Evolutionary conservation across 257 asterid genomes (phyloP), one percentile per base, ranked within the genome.

Genomic region (Solanum megistacrolobum): DNA sequence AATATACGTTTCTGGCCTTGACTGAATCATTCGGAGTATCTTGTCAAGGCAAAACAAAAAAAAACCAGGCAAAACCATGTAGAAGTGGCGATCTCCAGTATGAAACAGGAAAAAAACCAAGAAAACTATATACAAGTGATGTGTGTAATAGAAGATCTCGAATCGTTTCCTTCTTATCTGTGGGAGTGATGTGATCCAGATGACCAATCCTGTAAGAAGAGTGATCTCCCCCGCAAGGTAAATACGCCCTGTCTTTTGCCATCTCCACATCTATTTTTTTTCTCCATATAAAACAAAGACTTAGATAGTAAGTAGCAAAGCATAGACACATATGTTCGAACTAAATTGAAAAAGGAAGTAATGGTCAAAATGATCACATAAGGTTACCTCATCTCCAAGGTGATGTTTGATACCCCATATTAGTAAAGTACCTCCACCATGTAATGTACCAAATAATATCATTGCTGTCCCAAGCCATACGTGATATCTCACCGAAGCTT

Each of bases 71-170:
- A 96, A 92, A 87, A 94, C 94, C 93, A 87, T 92, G 88, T 95
- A 96, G 89, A 95, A 95, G 88, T 95, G 98, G 88, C 97, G 96
- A 87, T 96, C 99, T n/a, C 99, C 99, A 9, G 92, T 92, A 83
- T 96, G 99, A 90, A 96, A 93, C 93, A 96, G 89, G 93, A 96
- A 94, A 91, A 92, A 88, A 12, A 93, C 82, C 12, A 96, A 46
- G 95, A 95, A 96, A 83, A 90, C 88, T 29, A 91, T 88, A 62
- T 96, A 95, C 29, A 95, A 92, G 87, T 96, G 99, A 92, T 95
- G 99, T 55, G 95, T 91, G 90, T 95, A 95, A 75, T 93, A 94
- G 90, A 95, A 95, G 55, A 93, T 60, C 86, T 90, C 93, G 81
- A 96, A 96, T 88, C 92, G 88, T 87, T 89, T 96, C 88, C 98